A percentile compares a stretch with the other conserved stretches of the same genome.
Evolutionary conservation across 345 rosid genomes (phyloP).

Genomic region (Bruguiera parviflora): DNA sequence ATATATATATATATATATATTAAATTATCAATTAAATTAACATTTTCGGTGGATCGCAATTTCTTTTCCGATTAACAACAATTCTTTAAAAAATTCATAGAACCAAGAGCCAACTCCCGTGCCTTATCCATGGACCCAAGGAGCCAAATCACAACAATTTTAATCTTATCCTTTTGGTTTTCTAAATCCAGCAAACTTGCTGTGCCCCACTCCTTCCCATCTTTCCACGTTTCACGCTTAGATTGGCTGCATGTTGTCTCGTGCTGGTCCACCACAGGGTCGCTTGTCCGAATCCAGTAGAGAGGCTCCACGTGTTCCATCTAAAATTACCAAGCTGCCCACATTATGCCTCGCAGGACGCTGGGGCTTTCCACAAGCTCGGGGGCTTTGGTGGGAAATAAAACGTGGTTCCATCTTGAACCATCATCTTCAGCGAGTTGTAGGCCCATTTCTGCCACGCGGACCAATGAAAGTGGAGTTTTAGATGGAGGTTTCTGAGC

Average conservation of each 20-base stretch:
- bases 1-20: no score
- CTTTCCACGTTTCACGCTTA: not conserved
- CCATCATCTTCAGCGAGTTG: not conserved
- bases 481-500: conserved; percentile 45
- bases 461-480: conserved; percentile 28
- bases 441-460: conserved; percentile 19
- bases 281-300: no score
- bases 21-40: no score
- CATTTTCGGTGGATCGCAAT: no score
- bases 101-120: no score
- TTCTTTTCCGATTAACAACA: no score
- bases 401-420: not conserved
- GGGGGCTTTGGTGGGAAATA: not conserved
- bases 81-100: no score
- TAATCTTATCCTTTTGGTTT: not conserved
- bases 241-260: not conserved
- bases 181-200: not conserved
- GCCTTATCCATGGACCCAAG: not conserved
- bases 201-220: not conserved
- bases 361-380: no score
- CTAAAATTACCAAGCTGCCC: not conserved
- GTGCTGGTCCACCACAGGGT: not conserved
- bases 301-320: not conserved
- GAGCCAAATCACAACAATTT: not conserved
- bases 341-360: no score